These are phyloP conservation scores for Trametes villosa DNA, from an alignment of 768 basidiomycete genomes.

Conservation along the genomic window DNA sequence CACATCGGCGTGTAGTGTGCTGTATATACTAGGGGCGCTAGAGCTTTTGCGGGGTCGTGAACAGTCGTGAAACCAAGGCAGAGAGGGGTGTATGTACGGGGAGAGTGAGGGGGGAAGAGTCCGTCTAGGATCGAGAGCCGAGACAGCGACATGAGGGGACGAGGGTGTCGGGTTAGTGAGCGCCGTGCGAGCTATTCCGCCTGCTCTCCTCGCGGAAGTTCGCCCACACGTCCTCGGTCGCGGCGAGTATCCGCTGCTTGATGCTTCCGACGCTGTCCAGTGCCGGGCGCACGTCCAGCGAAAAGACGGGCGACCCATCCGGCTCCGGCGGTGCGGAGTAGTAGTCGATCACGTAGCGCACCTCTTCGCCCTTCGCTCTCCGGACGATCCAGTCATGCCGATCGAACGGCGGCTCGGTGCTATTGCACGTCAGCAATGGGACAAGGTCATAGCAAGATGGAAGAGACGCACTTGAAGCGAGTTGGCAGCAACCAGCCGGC, in stretches of 20 bases:
- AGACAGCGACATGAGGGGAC: neutral
- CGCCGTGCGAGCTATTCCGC: slow-evolving; percentile 17
- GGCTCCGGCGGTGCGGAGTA: slow-evolving; percentile 90
- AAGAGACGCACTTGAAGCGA: slow-evolving; percentile 75
- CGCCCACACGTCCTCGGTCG: slow-evolving; percentile 73
- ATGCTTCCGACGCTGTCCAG: slow-evolving; percentile 83
- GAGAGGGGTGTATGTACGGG: neutral
- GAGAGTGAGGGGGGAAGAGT: neutral
- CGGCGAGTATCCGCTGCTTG: slow-evolving; percentile 64
- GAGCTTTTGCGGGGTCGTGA: slow-evolving; percentile 7
- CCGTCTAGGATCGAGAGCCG: neutral
- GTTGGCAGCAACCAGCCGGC: slow-evolving; percentile 90
- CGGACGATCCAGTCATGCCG: slow-evolving; percentile 94
- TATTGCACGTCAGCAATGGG: slow-evolving; percentile 35
- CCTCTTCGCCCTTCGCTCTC: slow-evolving; percentile 77
- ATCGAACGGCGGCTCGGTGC: slow-evolving; percentile 93
- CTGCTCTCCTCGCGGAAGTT: slow-evolving; percentile 33
- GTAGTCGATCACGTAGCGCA: slow-evolving; percentile 98
- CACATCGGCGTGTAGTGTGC: slow-evolving; percentile 5
- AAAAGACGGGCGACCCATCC: slow-evolving; percentile 94
- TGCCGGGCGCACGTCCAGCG: slow-evolving; percentile 93
- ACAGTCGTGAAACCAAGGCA: neutral
- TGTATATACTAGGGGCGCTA: neutral
- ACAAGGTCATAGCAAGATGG: slow-evolving; percentile 3
- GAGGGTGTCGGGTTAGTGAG: neutral